These are phyloP conservation scores for Cardiospermum halicacabum DNA, from an alignment of 345 rosid genomes.

Conservation along the genomic window DNA sequence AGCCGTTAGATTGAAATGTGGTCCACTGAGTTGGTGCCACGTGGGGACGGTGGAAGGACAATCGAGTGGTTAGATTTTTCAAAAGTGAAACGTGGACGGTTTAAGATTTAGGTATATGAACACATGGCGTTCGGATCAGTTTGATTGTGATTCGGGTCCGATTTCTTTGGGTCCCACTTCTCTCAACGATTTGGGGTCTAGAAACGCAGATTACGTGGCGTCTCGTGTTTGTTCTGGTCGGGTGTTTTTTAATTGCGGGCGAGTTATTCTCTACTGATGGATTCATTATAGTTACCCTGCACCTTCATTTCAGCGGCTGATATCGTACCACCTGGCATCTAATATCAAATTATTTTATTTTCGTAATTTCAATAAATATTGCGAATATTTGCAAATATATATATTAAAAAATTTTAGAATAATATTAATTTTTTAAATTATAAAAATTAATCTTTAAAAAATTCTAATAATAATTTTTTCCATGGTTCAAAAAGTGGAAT, in stretches of 20 bases:
- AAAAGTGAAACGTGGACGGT: conserved; percentile 30
- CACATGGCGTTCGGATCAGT: conserved; percentile 38
- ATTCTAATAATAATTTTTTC: no score
- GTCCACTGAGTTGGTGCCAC: conserved; percentile 31
- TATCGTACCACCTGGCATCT: no score
- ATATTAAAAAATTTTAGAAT: no score
- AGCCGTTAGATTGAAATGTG: conserved; percentile 14
- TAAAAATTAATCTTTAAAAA: no score
- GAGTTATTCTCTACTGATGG: neutral
- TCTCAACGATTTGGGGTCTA: conserved; percentile 14
- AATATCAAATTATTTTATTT: no score
- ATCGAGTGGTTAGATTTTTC: conserved; percentile 18
- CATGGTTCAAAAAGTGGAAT: no score
- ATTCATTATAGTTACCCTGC: no score
- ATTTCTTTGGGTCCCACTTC: conserved; percentile 9
- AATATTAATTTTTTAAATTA: no score
- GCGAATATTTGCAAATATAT: no score
- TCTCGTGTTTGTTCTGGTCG: conserved; percentile 8
- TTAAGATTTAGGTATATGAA: neutral
- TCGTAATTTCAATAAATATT: no score
- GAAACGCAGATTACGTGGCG: conserved; percentile 31
- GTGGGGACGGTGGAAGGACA: conserved; percentile 15
- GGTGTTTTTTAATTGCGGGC: neutral
- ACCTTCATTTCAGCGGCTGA: no score
- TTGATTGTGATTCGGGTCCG: conserved; percentile 5